Base-by-base conservation (phyloP, 495 filamentous ascomycete species). In the Neurospora terricola region DNA sequence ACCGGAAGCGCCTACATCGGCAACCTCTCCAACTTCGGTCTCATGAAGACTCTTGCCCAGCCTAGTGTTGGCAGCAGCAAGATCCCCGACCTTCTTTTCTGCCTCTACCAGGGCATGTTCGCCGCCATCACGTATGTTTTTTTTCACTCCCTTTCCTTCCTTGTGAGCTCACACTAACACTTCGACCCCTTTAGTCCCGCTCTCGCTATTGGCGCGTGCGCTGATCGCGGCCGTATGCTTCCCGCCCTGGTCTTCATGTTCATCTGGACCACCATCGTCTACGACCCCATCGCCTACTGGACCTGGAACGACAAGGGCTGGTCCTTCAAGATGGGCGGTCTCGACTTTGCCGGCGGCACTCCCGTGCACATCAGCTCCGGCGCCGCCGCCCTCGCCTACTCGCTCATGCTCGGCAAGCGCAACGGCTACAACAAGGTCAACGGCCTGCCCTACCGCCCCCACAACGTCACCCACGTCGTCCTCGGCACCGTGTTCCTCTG, bases 61-160 rank as follows among this genome's bases (percentile, higher is more conserved):
- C 92, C 93, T n/a, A 94, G 91, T 5, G 92, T 96, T 40, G 95
- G 91, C 23, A 92, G 92, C 79, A n/a, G 80, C 40, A 90, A 88
- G 80, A 86, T 99, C 36, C 96, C 96, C 0, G 96, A 98, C 83
- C 84, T 99, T 18, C 83, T 98, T 18, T 98, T 97, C 80, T 93
- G 92, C 45, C 87, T 98, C 39, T 98, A 96, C 83, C 95, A 98
- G 84, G 94, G 96, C 85, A 98, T 98, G 95, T 99, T 98, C 85
- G 92, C 94, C 16, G 88, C 89, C 73, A 97, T 98, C 86, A 97
- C 94, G 79, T 81, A 72, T 11, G 79, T 72, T 0, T 16, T 59
- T 7, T 5, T n/a, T 27, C 0, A 43, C 42, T 1, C 59, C 36
- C 39, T 12, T 12, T 4, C 6, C 3, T 21, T 16, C 18, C 18